Evolutionary conservation across 495 filamentous ascomycete species (phyloP).

Genomic region (Aspergillus baeticus): DNA sequence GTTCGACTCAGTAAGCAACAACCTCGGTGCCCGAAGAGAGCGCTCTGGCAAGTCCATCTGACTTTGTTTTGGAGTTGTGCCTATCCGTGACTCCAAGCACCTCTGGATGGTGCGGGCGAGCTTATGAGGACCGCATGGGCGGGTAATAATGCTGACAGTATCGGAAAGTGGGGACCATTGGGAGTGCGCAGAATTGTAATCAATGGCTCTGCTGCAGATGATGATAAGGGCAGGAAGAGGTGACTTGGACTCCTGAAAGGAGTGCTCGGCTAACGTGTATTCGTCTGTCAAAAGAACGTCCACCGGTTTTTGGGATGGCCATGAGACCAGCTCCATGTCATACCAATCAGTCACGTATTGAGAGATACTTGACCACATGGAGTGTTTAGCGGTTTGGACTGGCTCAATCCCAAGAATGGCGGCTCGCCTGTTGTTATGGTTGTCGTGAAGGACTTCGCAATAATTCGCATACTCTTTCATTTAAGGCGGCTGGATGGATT

Average conservation of each 20-base stretch:
- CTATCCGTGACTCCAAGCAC: constrained; percentile 26
- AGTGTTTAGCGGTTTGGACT: constrained; percentile 13
- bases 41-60: constrained; percentile 16
- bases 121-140: constrained; percentile 64
- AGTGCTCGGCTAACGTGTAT: constrained; percentile 23
- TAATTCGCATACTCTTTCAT: constrained; percentile 27
- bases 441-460: constrained; percentile 28
- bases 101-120: constrained; percentile 53
- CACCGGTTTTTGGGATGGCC: constrained; percentile 25
- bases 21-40: background rate
- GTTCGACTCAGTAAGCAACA: background rate
- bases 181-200: constrained; percentile 26
- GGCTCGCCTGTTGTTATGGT: constrained; percentile 23
- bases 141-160: constrained; percentile 46
- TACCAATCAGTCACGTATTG: constrained; percentile 47
- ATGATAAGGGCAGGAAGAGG: constrained; percentile 35
- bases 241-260: constrained; percentile 9
- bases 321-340: constrained; percentile 39
- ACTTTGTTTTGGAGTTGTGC: constrained; percentile 13
- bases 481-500: constrained; percentile 11
- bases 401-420: constrained; percentile 35
- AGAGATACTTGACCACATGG: constrained; percentile 24
- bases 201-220: constrained; percentile 34
- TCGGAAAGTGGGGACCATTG: constrained; percentile 34
- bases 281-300: constrained; percentile 47